phyloP scores from a whole-genome alignment of 768 basidiomycete species.

The Mycena vulgaris region DNA sequence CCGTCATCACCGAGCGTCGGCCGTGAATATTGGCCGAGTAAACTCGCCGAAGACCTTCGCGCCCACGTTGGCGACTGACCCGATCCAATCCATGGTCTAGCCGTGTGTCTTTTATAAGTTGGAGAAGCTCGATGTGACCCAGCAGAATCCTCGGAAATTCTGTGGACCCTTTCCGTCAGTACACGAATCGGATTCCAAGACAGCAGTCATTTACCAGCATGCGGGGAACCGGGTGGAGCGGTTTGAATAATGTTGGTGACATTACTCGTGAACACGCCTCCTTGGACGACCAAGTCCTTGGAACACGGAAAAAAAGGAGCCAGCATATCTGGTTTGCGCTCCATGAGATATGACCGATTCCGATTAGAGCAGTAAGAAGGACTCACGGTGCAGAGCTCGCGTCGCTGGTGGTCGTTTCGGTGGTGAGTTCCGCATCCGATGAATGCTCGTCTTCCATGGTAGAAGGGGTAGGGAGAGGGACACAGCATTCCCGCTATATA shows the following conservation, averaged over 20 bases:
- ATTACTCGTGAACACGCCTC: slow-evolving; percentile 2
- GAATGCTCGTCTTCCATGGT: too few relatives aligned
- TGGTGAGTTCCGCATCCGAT: too few relatives aligned
- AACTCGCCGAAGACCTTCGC: background rate
- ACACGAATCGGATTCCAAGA: too few relatives aligned
- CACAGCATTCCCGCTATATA: too few relatives aligned
- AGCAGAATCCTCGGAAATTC: slow-evolving; percentile 2
- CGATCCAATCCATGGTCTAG: background rate
- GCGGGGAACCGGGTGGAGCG: background rate
- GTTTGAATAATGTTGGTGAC: background rate
- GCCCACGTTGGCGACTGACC: background rate
- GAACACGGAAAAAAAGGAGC: slow-evolving; percentile 4
- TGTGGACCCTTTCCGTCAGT: background rate
- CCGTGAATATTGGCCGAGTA: background rate
- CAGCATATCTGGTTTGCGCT: background rate
- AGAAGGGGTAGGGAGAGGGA: too few relatives aligned
- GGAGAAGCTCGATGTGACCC: slow-evolving; percentile 8
- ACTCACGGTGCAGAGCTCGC: too few relatives aligned
- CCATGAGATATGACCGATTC: too few relatives aligned
- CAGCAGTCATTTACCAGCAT: background rate
- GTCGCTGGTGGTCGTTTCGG: too few relatives aligned
- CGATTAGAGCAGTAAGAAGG: too few relatives aligned
- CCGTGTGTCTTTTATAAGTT: background rate
- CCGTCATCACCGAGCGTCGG: background rate
- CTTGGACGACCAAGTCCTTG: background rate